These are phyloP conservation scores for Emmonsia crescens DNA, from an alignment of 2,329 filamentous ascomycete species.

Conservation along the genomic window DNA sequence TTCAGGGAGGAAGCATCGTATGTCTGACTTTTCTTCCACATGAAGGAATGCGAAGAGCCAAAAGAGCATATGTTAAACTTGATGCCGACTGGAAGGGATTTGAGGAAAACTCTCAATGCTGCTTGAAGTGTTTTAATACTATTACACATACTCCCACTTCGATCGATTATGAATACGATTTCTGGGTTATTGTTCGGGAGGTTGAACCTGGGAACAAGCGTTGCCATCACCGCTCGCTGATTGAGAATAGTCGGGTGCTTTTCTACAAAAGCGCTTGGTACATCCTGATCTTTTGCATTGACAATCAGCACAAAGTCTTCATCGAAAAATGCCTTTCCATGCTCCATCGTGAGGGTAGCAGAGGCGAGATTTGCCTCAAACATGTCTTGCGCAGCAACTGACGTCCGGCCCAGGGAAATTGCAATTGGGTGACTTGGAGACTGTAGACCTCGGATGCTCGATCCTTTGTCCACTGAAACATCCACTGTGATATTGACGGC, in stretches of 20 bases:
- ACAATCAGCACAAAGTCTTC: constrained; percentile 59
- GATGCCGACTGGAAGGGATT: constrained; percentile 45
- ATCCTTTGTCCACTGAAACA: constrained; percentile 46
- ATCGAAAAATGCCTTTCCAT: constrained; percentile 33
- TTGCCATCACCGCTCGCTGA: constrained; percentile 58
- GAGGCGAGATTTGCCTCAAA: constrained; percentile 51
- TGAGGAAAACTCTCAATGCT: constrained; percentile 47
- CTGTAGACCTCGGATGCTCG: constrained; percentile 50
- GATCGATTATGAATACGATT: constrained; percentile 62
- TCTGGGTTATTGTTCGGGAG: constrained; percentile 48
- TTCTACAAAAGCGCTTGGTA: constrained; percentile 57
- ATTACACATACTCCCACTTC: constrained; percentile 50
- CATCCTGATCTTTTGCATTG: constrained; percentile 47
- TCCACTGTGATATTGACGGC: constrained; percentile 49
- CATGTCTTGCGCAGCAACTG: constrained; percentile 32
- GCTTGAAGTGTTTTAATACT: constrained; percentile 40
- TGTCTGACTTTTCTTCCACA: constrained; percentile 39
- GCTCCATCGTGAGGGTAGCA: constrained; percentile 44
- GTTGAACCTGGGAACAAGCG: constrained; percentile 59
- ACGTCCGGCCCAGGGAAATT: constrained; percentile 52
- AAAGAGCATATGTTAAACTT: constrained; percentile 52
- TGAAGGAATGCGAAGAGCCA: constrained; percentile 35
- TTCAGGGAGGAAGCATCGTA: constrained; percentile 38
- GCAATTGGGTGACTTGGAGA: constrained; percentile 57
- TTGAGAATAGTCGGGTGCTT: constrained; percentile 50